Conservation (phyloP, 169 alveolate species). For the Eimeria praecox region DNA sequence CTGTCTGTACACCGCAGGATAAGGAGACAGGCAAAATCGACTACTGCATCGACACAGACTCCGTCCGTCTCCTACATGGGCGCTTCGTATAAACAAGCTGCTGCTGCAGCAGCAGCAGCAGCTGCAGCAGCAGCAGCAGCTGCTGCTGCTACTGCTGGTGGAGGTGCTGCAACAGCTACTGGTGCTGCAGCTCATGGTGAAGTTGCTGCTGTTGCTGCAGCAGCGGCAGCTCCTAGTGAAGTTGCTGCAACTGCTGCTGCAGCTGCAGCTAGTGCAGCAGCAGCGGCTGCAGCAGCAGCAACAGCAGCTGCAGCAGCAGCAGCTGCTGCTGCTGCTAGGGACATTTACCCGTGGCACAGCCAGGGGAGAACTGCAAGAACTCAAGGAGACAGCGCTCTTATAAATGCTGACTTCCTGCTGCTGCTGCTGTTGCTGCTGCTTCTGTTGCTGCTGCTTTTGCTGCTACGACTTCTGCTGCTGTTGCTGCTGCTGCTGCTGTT, state of each 20-base stretch:
- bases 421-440: constrained; percentile 13
- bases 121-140: constrained; percentile 12
- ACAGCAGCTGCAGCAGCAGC: background rate
- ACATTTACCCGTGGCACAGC: too few species aligned
- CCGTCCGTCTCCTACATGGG: constrained; percentile 24
- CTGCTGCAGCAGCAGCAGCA: background rate
- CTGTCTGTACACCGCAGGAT: constrained; percentile 8
- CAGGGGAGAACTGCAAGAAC: background rate
- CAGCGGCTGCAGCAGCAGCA: background rate
- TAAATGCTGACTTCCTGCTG: background rate
- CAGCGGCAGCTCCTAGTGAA: background rate
- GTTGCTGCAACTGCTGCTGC: background rate
- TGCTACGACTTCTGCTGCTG: too few species aligned
- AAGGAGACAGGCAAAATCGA: background rate
- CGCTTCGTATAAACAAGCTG: background rate
- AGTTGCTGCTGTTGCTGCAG: too few species aligned
- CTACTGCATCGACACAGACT: background rate
- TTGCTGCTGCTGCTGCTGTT: too few species aligned
- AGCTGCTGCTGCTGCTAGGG: background rate
- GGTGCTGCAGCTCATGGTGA: too few species aligned
- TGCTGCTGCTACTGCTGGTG: background rate
- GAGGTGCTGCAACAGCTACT: background rate
- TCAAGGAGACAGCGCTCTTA: background rate
- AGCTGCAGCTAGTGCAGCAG: constrained; percentile 1
- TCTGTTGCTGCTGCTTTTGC: constrained; percentile 3